phyloP scores from a whole-genome alignment of 768 basidiomycete genomes.

The Hebeloma cylindrosporum region DNA sequence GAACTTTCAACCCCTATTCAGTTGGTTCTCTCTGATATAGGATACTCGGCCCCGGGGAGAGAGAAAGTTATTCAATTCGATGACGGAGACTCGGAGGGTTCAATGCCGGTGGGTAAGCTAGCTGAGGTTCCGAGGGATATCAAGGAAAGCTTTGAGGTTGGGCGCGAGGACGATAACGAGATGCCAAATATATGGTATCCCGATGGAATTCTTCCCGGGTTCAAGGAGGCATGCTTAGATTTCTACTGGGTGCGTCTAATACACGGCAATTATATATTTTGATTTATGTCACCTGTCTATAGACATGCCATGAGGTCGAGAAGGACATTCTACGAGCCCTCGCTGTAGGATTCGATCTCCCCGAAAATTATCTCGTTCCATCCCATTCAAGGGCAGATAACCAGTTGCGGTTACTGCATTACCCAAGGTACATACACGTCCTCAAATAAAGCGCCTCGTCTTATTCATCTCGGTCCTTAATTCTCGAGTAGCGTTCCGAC shows the following conservation, averaged over 20 bases:
- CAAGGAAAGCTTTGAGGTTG: conserved; percentile 59
- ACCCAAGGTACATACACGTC: conserved; percentile 38
- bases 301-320: conserved; percentile 45
- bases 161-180: conserved; percentile 41
- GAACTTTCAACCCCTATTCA: not conserved
- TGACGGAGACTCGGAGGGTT: conserved; percentile 20
- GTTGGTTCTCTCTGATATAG: conserved; percentile 18
- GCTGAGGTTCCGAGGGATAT: conserved; percentile 35
- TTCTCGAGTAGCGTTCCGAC: conserved; percentile 30
- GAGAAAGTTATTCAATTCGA: conserved; percentile 41
- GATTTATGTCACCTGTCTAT: not conserved
- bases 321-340: conserved; percentile 47
- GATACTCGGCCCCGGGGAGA: conserved; percentile 38
- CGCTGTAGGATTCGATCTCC: conserved; percentile 43
- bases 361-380: conserved; percentile 44
- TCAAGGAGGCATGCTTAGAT: conserved; percentile 49
- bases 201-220: conserved; percentile 50
- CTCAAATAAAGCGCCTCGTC: not conserved
- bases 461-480: not conserved
- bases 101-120: not conserved
- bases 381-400: conserved; percentile 48
- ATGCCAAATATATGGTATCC: conserved; percentile 63
- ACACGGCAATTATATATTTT: conserved; percentile 19
- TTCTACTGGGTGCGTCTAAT: conserved; percentile 47
- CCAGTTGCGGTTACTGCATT: conserved; percentile 58